Base-by-base conservation (phyloP, 2,329 filamentous ascomycete species). In the Polytolypa hystricis region DNA sequence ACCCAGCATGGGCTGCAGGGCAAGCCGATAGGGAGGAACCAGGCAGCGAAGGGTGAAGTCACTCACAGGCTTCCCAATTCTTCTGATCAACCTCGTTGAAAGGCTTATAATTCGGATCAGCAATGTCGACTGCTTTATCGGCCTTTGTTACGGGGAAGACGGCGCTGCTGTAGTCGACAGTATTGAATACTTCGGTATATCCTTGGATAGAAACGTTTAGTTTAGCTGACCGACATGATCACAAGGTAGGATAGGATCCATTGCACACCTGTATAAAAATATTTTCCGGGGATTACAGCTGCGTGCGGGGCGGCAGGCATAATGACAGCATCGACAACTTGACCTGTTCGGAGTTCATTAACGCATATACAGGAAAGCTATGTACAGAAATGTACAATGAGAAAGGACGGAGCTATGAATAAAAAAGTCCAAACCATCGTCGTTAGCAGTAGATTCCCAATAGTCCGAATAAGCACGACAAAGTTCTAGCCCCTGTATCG, bases 91-190 rank as follows among this genome's bases (percentile, higher is more conserved):
- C 31, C 0, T 62, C 61, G 37, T 53, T 61, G 14, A 61, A 18
- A 1, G 66, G 62, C 15, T 52, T 40, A 42, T 61, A 66, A 12
- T 42, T 34, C 0, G 45, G 47, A 3, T 44, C 21, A 7, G 30
- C 33, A 11, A 54, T 45, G 47, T 77, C 74, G 4, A 73, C 32
- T 0, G 30, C 49, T 47, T 69, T 68, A 37, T 75, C 64, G 0
- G 65, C 70, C 32, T 53, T 62, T 0, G 70, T 74, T 1, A 76
- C 69, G 0, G 74, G 74, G 11, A 78, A 58, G 1, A 69, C 62
- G 0, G 66, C 65, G 19, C 57, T 58, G 1, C 66, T 70, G 37
- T 77, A 77, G 46, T 77, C 72, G 10, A 76, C 45, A n/a, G 72
- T 34, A 43, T 77, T 78, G 27, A 74, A 60, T 7, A 59, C 64